Conservation (phyloP, 2,329 filamentous ascomycete species). For the Cladosporium sp. region DNA sequence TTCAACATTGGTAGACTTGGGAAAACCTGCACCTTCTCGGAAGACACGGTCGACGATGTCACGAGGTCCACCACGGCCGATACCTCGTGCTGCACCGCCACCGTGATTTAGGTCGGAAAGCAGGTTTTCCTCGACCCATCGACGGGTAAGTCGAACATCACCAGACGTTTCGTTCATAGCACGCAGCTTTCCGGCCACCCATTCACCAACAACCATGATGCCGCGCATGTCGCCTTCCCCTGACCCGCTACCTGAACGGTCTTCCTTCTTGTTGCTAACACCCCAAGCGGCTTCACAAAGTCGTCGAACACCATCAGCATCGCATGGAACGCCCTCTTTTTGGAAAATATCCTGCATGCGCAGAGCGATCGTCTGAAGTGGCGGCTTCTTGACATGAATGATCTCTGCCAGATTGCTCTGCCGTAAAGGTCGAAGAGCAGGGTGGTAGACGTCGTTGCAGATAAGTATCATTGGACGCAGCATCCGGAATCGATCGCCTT, state of each 20-base stretch:
- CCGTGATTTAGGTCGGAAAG: slow-evolving; percentile 64
- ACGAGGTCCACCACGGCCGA: slow-evolving; percentile 67
- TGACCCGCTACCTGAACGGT: slow-evolving; percentile 47
- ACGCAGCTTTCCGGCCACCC: slow-evolving; percentile 71
- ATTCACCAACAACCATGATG: slow-evolving; percentile 81
- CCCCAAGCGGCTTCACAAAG: slow-evolving; percentile 82
- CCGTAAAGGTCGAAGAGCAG: slow-evolving; percentile 79
- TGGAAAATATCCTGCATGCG: slow-evolving; percentile 81
- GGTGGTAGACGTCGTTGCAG: slow-evolving; percentile 95
- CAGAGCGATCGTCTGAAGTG: slow-evolving; percentile 76
- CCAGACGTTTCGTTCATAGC: slow-evolving; percentile 35
- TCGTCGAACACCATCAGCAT: slow-evolving; percentile 81
- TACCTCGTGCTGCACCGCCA: slow-evolving; percentile 65
- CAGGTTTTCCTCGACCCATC: slow-evolving; percentile 73
- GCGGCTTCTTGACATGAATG: slow-evolving; percentile 84
- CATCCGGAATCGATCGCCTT: slow-evolving; percentile 80
- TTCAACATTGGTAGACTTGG: slow-evolving; percentile 45
- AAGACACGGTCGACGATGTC: slow-evolving; percentile 78
- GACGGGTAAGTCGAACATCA: slow-evolving; percentile 57
- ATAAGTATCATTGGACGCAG: slow-evolving; percentile 87
- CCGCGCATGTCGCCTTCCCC: slow-evolving; percentile 74
- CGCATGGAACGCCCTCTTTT: slow-evolving; percentile 81
- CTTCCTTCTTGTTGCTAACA: slow-evolving; percentile 67
- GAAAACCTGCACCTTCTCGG: slow-evolving; percentile 73
- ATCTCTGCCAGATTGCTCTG: slow-evolving; percentile 82